Evolutionary conservation across 257 asterid genomes (phyloP).

Genomic region (Ilex aquifolium): DNA sequence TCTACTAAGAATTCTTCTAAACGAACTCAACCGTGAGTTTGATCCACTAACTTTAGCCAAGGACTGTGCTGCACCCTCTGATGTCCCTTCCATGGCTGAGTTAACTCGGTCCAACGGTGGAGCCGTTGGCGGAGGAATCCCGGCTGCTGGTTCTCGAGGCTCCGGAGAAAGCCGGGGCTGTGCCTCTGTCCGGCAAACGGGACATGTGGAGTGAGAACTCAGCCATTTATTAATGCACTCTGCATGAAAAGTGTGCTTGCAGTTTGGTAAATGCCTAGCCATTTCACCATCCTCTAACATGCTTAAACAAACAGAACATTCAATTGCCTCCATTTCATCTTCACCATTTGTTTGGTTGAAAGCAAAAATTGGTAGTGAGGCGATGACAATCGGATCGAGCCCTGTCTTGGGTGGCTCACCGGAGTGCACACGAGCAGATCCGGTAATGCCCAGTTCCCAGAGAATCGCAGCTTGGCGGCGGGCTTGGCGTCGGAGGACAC

Average conservation of each 20-base stretch:
- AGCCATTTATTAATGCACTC: constrained; percentile 80
- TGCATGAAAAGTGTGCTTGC: constrained; percentile 70
- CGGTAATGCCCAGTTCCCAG: constrained; percentile 26
- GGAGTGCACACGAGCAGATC: constrained; percentile 22
- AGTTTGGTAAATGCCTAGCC: constrained; percentile 57
- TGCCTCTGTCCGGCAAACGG: constrained; percentile 67
- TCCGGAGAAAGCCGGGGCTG: constrained; percentile 49
- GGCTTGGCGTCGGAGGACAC: constrained; percentile 59
- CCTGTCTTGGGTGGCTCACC: constrained; percentile 50
- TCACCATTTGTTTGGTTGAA: constrained; percentile 17
- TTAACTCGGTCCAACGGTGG: constrained; percentile 27
- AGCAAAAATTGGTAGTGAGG: constrained; percentile 40
- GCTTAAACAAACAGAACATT: constrained; percentile 74
- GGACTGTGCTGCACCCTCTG: constrained; percentile 10
- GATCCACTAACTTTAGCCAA: constrained; percentile 34
- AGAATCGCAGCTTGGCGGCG: constrained; percentile 40
- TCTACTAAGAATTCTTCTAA: constrained; percentile 54
- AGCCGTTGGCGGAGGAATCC: constrained; percentile 28
- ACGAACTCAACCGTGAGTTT: constrained; percentile 65
- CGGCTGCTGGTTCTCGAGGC: constrained; percentile 45
- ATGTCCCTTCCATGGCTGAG: constrained; percentile 16
- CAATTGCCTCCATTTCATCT: constrained; percentile 15
- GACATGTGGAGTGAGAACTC: constrained; percentile 60
- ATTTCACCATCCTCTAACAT: constrained; percentile 58
- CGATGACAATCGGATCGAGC: constrained; percentile 48